Evolutionary conservation across 441 rosid species (phyloP).

Genomic region (Corymbia calophylla): DNA sequence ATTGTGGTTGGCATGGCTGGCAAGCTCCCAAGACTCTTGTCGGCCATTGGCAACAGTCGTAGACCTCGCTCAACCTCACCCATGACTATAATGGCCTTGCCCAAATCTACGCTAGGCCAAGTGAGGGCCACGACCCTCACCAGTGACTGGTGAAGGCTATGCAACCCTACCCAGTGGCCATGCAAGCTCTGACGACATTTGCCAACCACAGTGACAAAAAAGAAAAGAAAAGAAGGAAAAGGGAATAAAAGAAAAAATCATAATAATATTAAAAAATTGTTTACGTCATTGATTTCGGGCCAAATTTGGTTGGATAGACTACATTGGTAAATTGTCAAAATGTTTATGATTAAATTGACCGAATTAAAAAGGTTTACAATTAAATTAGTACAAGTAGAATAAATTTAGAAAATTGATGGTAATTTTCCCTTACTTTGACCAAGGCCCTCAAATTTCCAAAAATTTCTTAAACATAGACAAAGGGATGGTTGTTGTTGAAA

Average conservation of each 20-base stretch:
- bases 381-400: not conserved
- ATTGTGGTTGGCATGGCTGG: not conserved
- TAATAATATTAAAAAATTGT: too few relatives aligned
- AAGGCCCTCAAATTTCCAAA: not conserved
- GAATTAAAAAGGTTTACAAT: too few relatives aligned
- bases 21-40: not conserved
- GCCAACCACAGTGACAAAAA: rapidly evolving
- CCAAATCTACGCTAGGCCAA: not conserved
- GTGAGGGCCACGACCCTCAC: not conserved
- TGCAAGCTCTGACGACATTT: not conserved
- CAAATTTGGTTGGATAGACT: not conserved
- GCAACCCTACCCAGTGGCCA: not conserved
- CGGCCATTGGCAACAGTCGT: rapidly evolving
- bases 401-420: too few relatives aligned
- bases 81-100: not conserved
- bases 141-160: rapidly evolving
- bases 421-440: not conserved
- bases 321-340: too few relatives aligned
- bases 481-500: not conserved
- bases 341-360: rapidly evolving
- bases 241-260: too few relatives aligned
- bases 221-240: rapidly evolving
- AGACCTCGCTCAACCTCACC: too few relatives aligned
- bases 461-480: not conserved
- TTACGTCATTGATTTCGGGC: rapidly evolving